Conservation (phyloP, 2,329 filamentous ascomycete genomes). For the Hypomyces perniciosus region DNA sequence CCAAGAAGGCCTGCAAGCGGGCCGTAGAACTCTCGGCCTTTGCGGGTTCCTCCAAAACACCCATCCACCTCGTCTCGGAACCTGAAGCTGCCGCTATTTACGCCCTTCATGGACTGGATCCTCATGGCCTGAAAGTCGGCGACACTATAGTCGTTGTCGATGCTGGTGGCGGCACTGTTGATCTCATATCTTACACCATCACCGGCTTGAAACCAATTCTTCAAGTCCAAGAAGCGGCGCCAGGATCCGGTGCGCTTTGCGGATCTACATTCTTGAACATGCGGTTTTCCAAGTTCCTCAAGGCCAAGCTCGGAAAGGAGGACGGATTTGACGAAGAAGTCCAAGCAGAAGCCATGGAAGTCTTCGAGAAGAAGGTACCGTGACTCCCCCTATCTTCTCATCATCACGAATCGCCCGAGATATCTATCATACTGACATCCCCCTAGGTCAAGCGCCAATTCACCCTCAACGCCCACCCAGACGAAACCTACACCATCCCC, state of each 20-base stretch:
- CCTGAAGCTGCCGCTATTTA: constrained; percentile 46
- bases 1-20: constrained; percentile 36
- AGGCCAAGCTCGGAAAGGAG: constrained; percentile 33
- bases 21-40: constrained; percentile 26
- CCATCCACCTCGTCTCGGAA: constrained; percentile 40
- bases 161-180: constrained; percentile 46
- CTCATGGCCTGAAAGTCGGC: constrained; percentile 32
- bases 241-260: constrained; percentile 40
- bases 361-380: constrained; percentile 34
- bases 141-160: constrained; percentile 48
- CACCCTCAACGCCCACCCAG: constrained; percentile 2
- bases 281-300: constrained; percentile 37
- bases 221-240: constrained; percentile 38
- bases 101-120: constrained; percentile 35
- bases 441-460: constrained; percentile 7
- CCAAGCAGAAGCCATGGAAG: constrained; percentile 33
- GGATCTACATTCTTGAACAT: constrained; percentile 42
- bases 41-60: constrained; percentile 15
- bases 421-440: neutral
- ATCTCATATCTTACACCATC: constrained; percentile 46
- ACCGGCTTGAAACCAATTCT: constrained; percentile 36
- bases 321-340: constrained; percentile 35
- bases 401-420: neutral
- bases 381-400: neutral
- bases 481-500: constrained; percentile 30